phyloP scores from a whole-genome alignment of 208 protist species.

The Leishmania mexicana region DNA sequence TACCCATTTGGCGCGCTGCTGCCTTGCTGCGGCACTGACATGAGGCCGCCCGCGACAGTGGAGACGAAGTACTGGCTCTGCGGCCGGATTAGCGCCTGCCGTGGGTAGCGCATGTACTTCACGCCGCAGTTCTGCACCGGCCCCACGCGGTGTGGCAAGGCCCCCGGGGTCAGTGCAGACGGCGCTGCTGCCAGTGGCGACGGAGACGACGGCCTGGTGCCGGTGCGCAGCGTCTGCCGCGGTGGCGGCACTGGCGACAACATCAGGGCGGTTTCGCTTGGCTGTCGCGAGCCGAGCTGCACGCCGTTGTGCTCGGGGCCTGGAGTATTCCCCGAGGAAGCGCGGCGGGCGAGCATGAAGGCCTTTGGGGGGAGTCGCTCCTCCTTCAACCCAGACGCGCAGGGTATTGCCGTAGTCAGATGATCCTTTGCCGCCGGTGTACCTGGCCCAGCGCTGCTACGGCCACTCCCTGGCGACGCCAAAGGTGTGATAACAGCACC shows the following conservation, averaged over 20 bases:
- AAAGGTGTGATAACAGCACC: slow-evolving; percentile 9
- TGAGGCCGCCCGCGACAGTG: slow-evolving; percentile 25
- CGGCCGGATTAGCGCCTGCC: slow-evolving; percentile 26
- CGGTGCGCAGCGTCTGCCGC: slow-evolving; percentile 11
- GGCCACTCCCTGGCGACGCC: slow-evolving; percentile 4
- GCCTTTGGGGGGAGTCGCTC: slow-evolving; percentile 55
- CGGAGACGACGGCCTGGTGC: slow-evolving; percentile 1
- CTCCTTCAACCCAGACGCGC: slow-evolving; percentile 20
- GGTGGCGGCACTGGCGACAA: neutral
- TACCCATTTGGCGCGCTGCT: neutral
- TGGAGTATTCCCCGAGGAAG: slow-evolving; percentile 3
- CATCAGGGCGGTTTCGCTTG: slow-evolving; percentile 6
- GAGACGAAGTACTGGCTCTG: slow-evolving; percentile 41
- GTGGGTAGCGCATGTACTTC: slow-evolving; percentile 32
- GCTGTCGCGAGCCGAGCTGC: neutral
- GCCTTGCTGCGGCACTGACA: slow-evolving; percentile 31
- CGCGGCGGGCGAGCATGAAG: slow-evolving; percentile 15
- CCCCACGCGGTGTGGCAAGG: slow-evolving; percentile 2
- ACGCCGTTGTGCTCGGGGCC: neutral
- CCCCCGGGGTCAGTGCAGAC: neutral
- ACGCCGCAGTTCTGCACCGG: slow-evolving; percentile 15
- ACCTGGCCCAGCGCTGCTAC: slow-evolving; percentile 9
- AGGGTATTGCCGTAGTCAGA: neutral
- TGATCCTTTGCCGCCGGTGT: slow-evolving; percentile 12
- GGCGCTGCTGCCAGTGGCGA: neutral